These are phyloP conservation scores for Starmerella stigmatis DNA, from an alignment of 805 yeast species.

Conservation along the genomic window DNA sequence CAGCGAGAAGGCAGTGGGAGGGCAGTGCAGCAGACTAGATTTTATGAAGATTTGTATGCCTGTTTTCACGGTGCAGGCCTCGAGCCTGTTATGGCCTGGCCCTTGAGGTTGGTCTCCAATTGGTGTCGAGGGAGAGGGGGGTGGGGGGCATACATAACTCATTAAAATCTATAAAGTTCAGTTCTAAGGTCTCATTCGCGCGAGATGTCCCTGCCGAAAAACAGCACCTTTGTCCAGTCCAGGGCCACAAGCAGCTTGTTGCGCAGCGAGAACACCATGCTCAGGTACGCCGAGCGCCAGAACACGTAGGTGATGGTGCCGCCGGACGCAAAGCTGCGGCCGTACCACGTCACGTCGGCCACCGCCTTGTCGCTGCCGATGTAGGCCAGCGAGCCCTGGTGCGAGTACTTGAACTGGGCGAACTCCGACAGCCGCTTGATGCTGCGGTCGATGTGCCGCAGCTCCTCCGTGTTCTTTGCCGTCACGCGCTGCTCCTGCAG, in stretches of 20 bases:
- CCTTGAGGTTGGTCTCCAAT: too few species aligned
- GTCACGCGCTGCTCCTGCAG: slow-evolving; percentile 30
- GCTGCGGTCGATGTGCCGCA: slow-evolving; percentile 24
- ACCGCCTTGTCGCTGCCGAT: slow-evolving; percentile 86
- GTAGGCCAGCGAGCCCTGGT: slow-evolving; percentile 89
- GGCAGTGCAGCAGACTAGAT: too few species aligned
- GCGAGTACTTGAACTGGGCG: slow-evolving; percentile 63
- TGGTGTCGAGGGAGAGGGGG: too few species aligned
- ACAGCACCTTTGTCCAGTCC: slow-evolving; percentile 80
- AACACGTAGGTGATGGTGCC: slow-evolving; percentile 81
- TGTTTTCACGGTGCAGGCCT: too few species aligned
- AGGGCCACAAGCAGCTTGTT: slow-evolving; percentile 75
- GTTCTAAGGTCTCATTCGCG: slow-evolving; percentile 71
- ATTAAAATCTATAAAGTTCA: not conserved
- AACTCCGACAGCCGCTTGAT: slow-evolving; percentile 32
- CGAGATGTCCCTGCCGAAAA: slow-evolving; percentile 90
- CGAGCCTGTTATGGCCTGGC: too few species aligned
- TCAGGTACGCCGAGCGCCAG: slow-evolving; percentile 90
- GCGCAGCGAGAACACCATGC: slow-evolving; percentile 83
- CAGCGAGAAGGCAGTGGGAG: too few species aligned
- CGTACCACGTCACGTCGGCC: slow-evolving; percentile 66
- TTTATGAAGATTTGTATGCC: too few species aligned
- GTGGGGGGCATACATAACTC: not conserved
- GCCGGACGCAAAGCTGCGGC: slow-evolving; percentile 69
- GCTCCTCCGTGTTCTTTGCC: slow-evolving; percentile 15